Conservation (phyloP, 192 early-diverging fungal species). For the Podila verticillata region DNA sequence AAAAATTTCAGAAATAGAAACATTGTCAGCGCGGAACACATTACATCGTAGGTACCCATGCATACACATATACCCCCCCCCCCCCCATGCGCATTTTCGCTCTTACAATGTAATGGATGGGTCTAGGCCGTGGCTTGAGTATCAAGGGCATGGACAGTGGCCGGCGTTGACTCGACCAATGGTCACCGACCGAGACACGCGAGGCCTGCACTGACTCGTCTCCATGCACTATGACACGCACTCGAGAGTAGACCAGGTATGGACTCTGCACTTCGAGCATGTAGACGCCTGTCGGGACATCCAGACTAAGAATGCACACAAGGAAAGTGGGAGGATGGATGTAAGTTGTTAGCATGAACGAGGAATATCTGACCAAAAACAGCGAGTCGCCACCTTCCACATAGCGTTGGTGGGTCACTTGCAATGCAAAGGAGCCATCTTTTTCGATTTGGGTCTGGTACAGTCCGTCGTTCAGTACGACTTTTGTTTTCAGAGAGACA, state of each 20-base stretch:
- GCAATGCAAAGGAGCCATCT: conserved; percentile 27
- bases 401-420: background rate
- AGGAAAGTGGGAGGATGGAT: background rate
- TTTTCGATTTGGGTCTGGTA: conserved; percentile 6
- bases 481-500: conserved; percentile 20
- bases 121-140: conserved; percentile 23
- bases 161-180: conserved; percentile 8
- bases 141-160: conserved; percentile 13
- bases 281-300: conserved; percentile 21
- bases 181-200: conserved; percentile 20
- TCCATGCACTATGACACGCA: background rate
- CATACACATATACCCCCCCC: no score
- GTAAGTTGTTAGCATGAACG: background rate
- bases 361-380: background rate
- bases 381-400: background rate
- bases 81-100: no score
- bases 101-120: conserved; percentile 30
- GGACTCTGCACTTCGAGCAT: conserved; percentile 27
- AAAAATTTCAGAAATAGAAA: background rate
- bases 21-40: background rate
- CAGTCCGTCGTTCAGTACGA: conserved; percentile 10
- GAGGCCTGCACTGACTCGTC: conserved; percentile 5
- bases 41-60: background rate
- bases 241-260: conserved; percentile 21
- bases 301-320: conserved; percentile 1